Conservation (phyloP, 2,329 filamentous ascomycete genomes). For the Pyricularia pennisetigena region DNA sequence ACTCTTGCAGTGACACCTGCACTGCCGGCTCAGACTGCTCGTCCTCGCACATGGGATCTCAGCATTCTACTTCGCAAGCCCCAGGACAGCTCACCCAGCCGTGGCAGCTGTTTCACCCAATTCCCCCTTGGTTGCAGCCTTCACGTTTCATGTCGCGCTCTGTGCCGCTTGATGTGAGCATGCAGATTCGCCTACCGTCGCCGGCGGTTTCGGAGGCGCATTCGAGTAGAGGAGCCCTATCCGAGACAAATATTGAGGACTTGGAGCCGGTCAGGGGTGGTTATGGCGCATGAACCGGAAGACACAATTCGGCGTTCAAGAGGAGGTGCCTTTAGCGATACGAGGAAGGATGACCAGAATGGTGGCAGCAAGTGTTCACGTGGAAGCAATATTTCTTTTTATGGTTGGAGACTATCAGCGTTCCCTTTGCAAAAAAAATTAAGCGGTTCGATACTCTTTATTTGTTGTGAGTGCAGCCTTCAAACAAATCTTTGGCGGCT, state of each 20-base stretch:
- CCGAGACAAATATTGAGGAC: background rate
- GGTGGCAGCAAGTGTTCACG: no score
- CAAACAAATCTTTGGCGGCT: no score
- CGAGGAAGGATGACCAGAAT: no score
- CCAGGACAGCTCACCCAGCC: background rate
- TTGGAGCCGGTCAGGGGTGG: background rate
- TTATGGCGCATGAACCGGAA: background rate
- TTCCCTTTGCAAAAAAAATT: no score
- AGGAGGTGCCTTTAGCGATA: no score
- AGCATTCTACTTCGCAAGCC: background rate
- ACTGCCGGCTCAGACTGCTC: background rate
- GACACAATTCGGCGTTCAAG: no score
- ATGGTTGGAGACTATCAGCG: no score
- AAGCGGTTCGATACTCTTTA: no score
- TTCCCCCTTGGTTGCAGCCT: background rate
- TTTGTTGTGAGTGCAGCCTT: no score
- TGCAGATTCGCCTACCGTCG: background rate
- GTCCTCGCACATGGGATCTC: background rate
- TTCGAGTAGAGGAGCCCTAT: background rate
- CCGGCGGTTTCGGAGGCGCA: background rate
- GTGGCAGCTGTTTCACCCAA: background rate
- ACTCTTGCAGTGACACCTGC: background rate
- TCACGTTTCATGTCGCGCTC: background rate
- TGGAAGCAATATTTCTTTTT: no score
- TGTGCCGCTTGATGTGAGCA: background rate